Percentiles rank a stretch among this genome's conserved stretches.
phyloP scores from a whole-genome alignment of 176 grass and related monocot species.

The Puccinellia tenuiflora region DNA sequence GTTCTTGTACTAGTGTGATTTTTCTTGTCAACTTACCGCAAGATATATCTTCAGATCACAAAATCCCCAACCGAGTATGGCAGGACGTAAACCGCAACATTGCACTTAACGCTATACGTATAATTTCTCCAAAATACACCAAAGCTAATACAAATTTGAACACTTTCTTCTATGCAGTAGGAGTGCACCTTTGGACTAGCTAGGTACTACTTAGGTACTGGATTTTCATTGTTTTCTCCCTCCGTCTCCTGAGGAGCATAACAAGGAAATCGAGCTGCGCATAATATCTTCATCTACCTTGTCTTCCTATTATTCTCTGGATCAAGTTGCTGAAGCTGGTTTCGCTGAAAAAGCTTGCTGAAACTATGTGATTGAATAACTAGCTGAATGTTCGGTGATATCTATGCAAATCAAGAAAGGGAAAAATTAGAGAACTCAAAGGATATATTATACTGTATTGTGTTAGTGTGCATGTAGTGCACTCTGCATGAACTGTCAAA shows the following conservation, averaged over 20 bases:
- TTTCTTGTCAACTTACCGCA: not conserved
- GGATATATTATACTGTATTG: not conserved
- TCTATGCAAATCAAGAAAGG: conserved; percentile 17
- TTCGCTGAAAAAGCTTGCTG: not conserved
- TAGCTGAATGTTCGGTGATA: not conserved
- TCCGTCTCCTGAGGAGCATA: not conserved
- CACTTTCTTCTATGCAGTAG: not conserved
- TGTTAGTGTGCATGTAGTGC: not conserved
- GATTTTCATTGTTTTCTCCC: not conserved
- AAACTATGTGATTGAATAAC: not conserved
- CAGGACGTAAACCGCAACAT: not conserved
- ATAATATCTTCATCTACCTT: not conserved
- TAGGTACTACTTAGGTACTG: not conserved
- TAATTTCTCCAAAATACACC: too few species aligned
- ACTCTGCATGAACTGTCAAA: not conserved
- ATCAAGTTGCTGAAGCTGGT: too few species aligned
- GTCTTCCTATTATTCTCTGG: not conserved
- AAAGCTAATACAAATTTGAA: not conserved
- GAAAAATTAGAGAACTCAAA: not conserved
- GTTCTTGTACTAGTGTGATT: not conserved
- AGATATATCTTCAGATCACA: not conserved
- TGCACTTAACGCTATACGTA: too few species aligned
- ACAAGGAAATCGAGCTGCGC: not conserved
- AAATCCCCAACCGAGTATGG: not conserved
- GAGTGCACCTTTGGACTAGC: not conserved